Conservation (phyloP, 345 rosid species). For the Eucalyptus victrix region DNA sequence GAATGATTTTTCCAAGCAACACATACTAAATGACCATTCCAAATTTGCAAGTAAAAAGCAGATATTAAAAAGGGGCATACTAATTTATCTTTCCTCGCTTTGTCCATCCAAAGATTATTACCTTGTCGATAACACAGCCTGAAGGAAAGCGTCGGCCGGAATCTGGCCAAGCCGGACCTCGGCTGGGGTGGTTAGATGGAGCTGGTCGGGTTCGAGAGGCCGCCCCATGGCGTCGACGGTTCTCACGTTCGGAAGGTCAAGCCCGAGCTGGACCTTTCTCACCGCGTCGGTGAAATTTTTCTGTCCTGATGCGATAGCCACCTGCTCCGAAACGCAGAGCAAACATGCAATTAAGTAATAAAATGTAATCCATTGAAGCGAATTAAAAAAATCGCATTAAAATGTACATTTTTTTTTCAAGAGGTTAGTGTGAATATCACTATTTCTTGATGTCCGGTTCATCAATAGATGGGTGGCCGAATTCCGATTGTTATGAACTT, state of each 20-base stretch:
- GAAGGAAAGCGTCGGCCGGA: conserved; percentile 44
- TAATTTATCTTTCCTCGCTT: background rate
- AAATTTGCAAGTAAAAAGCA: background rate
- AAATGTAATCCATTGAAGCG: background rate
- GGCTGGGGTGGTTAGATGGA: conserved; percentile 63
- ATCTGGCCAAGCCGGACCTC: conserved; percentile 59
- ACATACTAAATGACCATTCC: background rate
- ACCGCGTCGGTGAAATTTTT: background rate
- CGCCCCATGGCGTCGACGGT: conserved; percentile 68
- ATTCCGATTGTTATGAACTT: background rate
- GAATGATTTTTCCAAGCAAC: too few species aligned
- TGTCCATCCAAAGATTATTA: background rate
- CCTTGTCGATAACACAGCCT: background rate
- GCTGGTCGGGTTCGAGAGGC: conserved; percentile 45
- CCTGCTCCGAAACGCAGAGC: background rate
- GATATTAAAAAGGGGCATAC: background rate
- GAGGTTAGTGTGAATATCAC: background rate
- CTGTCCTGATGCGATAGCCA: background rate
- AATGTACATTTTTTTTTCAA: background rate
- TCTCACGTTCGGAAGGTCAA: conserved; percentile 32
- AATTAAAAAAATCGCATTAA: too few species aligned
- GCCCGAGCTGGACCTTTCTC: conserved; percentile 47
- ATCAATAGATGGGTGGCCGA: background rate
- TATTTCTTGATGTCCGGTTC: background rate
- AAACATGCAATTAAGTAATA: background rate